These are phyloP conservation scores for Tulasnella sp. DNA, from an alignment of 768 basidiomycete species.

Conservation along the genomic window DNA sequence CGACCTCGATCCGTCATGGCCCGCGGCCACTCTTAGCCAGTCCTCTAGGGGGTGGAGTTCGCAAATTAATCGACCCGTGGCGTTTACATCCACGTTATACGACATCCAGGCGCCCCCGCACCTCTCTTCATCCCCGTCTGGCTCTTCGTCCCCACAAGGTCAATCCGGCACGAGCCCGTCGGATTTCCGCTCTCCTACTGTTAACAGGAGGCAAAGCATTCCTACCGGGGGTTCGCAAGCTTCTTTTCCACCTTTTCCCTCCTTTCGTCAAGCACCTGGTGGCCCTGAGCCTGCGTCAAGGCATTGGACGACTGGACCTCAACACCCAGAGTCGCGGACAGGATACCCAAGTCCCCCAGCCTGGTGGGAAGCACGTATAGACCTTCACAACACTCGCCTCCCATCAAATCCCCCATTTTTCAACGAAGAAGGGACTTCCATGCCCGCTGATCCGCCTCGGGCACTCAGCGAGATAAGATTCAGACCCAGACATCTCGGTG, in stretches of 20 bases:
- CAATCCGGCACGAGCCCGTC: not conserved
- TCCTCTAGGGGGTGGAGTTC: not conserved
- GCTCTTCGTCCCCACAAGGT: not conserved
- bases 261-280: not conserved
- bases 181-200: not conserved
- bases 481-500: not conserved
- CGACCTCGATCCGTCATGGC: not conserved
- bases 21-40: not conserved
- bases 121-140: not conserved
- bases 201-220: not conserved
- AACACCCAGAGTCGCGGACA: not conserved
- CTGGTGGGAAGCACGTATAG: not conserved
- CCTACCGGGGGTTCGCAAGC: not conserved
- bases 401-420: not conserved
- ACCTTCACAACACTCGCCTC: not conserved
- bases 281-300: not conserved
- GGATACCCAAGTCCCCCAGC: not conserved
- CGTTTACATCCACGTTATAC: not conserved
- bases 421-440: not conserved
- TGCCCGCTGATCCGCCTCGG: not conserved
- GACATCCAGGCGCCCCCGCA: not conserved
- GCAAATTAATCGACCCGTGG: not conserved
- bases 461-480: not conserved
- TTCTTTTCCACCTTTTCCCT: not conserved
- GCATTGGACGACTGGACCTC: not conserved